A percentile compares a stretch with the other conserved stretches of the same genome.
Evolutionary conservation across 495 filamentous ascomycete species (phyloP).

Genomic region (Talaromyces proteolyticus): DNA sequence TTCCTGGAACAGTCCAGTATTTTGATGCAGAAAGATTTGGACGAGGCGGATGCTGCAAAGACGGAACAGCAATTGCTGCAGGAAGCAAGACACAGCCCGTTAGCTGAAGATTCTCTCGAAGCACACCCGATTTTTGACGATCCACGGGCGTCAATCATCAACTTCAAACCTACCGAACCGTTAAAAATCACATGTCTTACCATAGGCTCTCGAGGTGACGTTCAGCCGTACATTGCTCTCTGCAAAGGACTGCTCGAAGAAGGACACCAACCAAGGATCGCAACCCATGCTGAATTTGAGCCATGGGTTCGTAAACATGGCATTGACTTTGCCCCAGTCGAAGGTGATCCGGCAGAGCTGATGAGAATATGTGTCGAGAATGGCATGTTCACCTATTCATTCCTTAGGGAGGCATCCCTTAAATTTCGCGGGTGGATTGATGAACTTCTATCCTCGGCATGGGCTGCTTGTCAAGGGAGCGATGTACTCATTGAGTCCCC

Average conservation of each 20-base stretch:
- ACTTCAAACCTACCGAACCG: slow-evolving; percentile 83
- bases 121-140: slow-evolving; percentile 81
- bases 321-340: slow-evolving; percentile 84
- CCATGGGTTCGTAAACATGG: slow-evolving; percentile 85
- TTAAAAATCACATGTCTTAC: slow-evolving; percentile 90
- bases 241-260: slow-evolving; percentile 87
- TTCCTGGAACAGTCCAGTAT: slow-evolving; percentile 73
- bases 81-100: slow-evolving; percentile 60
- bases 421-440: slow-evolving; percentile 97
- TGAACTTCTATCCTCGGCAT: slow-evolving; percentile 76
- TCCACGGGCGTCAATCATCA: slow-evolving; percentile 82
- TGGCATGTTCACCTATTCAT: slow-evolving; percentile 93
- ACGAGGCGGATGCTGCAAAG: slow-evolving; percentile 69
- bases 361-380: slow-evolving; percentile 96
- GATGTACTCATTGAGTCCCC: slow-evolving; percentile 93
- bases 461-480: slow-evolving; percentile 76
- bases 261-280: slow-evolving; percentile 82
- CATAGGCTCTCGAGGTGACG: slow-evolving; percentile 92
- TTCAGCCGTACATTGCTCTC: slow-evolving; percentile 94
- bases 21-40: slow-evolving; percentile 61
- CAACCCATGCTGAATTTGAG: slow-evolving; percentile 86
- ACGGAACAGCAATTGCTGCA: slow-evolving; percentile 78
- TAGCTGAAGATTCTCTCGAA: slow-evolving; percentile 38
- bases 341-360: slow-evolving; percentile 87
- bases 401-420: slow-evolving; percentile 76